Percentiles rank a stretch among this genome's conserved stretches.
Evolutionary conservation across 176 grass and related monocot species (phyloP).

Genomic region (Themeda triandra): DNA sequence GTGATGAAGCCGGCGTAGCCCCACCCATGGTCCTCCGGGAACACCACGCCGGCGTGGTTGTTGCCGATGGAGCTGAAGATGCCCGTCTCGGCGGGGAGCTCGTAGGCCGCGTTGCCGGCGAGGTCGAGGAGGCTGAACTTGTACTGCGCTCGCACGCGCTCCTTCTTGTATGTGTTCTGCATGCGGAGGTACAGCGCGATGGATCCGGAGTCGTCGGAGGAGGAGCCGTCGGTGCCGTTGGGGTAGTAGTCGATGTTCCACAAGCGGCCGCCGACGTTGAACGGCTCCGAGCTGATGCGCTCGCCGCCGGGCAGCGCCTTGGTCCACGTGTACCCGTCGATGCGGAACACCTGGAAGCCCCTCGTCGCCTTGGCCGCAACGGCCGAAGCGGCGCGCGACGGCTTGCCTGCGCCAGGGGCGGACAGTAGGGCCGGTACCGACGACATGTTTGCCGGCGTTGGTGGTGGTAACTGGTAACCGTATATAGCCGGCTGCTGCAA

Average conservation of each 20-base stretch:
- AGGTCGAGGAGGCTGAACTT: neutral
- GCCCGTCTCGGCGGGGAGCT: no score
- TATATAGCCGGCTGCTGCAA: no score
- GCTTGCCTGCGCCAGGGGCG: neutral
- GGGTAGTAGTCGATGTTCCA: neutral
- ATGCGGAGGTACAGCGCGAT: neutral
- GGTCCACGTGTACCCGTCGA: constrained; percentile 1
- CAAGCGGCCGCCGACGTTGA: neutral
- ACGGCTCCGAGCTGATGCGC: neutral
- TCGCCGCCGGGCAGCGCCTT: neutral
- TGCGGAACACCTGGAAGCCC: neutral
- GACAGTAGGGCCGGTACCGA: neutral
- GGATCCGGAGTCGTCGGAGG: neutral
- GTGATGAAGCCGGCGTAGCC: no score
- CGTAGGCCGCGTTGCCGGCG: neutral
- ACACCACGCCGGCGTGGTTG: no score
- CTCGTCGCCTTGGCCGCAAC: neutral
- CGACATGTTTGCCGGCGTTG: neutral
- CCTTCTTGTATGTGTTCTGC: no score
- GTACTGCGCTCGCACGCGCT: neutral
- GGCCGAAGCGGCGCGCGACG: neutral
- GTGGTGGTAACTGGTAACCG: no score
- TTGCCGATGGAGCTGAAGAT: no score
- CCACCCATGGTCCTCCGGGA: no score
- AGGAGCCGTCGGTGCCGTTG: neutral